These are phyloP conservation scores for Moesziomyces antarcticus DNA, from an alignment of 1,284 basidiomycete genomes.

Conservation along the genomic window DNA sequence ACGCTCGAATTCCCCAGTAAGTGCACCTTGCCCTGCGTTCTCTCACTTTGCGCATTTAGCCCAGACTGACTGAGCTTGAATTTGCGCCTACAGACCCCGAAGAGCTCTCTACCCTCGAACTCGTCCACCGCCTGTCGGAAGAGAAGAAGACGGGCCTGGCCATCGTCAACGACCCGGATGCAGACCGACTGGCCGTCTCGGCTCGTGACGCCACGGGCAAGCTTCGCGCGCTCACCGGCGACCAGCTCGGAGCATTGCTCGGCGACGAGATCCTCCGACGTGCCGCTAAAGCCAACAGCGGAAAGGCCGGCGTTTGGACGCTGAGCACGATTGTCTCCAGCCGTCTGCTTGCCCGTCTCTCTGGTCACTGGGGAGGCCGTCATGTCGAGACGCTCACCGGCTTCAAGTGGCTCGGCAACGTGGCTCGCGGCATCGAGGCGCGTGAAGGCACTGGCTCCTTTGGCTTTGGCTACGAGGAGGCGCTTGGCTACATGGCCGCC, in stretches of 20 bases:
- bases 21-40: not conserved
- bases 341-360: constrained; percentile 53
- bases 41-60: not conserved
- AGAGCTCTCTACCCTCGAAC: constrained; percentile 56
- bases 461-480: constrained; percentile 61
- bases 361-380: constrained; percentile 36
- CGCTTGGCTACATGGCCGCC: constrained; percentile 60
- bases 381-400: constrained; percentile 60
- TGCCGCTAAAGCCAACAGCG: constrained; percentile 23
- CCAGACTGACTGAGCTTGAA: not conserved
- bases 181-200: constrained; percentile 55
- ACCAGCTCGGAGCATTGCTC: constrained; percentile 56
- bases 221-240: constrained; percentile 55
- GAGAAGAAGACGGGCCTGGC: constrained; percentile 49
- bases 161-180: constrained; percentile 62
- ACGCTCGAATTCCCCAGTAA: constrained; percentile 60
- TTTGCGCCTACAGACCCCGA: constrained; percentile 41
- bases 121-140: constrained; percentile 58
- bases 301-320: constrained; percentile 34
- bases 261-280: constrained; percentile 57
- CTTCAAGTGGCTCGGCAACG: constrained; percentile 64
- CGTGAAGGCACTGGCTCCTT: constrained; percentile 47
- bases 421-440: constrained; percentile 43
- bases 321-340: constrained; percentile 58
- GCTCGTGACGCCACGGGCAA: constrained; percentile 47